Conservation (phyloP, 225 moss, liverwort and hornwort genomes). For the Polytrichum commune region DNA sequence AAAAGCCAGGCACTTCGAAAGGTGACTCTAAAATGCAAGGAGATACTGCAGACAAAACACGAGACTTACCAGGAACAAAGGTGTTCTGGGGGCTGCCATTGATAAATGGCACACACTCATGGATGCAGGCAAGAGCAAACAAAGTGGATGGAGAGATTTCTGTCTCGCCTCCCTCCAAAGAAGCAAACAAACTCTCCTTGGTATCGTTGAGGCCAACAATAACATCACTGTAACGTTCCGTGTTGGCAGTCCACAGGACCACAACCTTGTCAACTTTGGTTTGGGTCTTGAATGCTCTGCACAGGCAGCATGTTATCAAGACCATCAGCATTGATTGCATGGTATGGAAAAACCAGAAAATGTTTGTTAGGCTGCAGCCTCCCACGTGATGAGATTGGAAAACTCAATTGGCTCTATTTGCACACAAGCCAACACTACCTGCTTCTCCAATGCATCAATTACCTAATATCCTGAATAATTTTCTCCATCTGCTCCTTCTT, state of each 20-base stretch:
- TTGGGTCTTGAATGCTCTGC: conserved; percentile 71
- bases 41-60: too few relatives aligned
- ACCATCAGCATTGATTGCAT: too few relatives aligned
- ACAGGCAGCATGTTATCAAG: background rate
- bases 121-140: conserved; percentile 87
- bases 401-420: too few relatives aligned
- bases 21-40: too few relatives aligned
- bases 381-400: too few relatives aligned
- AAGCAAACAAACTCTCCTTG: conserved; percentile 72
- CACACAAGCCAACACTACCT: background rate
- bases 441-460: background rate
- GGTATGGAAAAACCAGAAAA: background rate
- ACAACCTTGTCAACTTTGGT: conserved; percentile 86
- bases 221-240: conserved; percentile 92
- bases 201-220: conserved; percentile 91
- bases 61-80: conserved; percentile 74
- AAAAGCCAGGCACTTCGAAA: too few relatives aligned
- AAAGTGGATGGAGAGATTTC: conserved; percentile 95
- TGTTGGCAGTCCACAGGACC: conserved; percentile 97
- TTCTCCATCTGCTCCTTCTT: conserved; percentile 96
- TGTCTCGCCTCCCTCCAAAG: conserved; percentile 58
- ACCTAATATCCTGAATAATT: conserved; percentile 88
- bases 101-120: conserved; percentile 89
- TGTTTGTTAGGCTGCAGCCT: background rate
- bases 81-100: conserved; percentile 97